phyloP scores from a whole-genome alignment of 495 filamentous ascomycete species.

The Podospora anserina region DNA sequence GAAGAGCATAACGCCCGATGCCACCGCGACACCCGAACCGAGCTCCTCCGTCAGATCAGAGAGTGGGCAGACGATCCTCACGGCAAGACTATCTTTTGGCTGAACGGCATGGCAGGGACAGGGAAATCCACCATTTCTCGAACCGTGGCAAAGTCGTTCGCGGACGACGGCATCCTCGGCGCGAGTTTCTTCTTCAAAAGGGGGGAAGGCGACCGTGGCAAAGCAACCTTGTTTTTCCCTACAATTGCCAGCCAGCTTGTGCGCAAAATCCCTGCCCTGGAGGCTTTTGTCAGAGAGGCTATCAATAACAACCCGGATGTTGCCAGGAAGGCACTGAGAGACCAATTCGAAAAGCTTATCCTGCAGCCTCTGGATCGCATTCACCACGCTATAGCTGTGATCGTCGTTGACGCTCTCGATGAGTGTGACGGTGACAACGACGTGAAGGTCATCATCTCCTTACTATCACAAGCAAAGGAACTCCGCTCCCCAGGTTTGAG shows the following conservation, averaged over 20 bases:
- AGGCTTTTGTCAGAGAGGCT: conserved; percentile 33
- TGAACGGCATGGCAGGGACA: too few species aligned
- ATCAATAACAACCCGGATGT: conserved; percentile 41
- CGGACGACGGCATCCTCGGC: too few species aligned
- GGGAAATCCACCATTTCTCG: too few species aligned
- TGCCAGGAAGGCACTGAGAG: conserved; percentile 33
- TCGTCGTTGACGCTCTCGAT: conserved; percentile 49
- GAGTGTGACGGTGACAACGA: conserved; percentile 48
- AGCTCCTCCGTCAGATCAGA: too few species aligned
- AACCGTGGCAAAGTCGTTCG: too few species aligned
- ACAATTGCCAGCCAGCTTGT: conserved; percentile 33
- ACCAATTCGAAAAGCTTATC: conserved; percentile 53
- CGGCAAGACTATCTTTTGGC: too few species aligned
- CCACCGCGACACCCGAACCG: too few species aligned
- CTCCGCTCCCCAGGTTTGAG: conserved; percentile 12
- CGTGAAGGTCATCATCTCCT: conserved; percentile 36
- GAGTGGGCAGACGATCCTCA: too few species aligned
- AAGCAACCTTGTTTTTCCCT: too few species aligned
- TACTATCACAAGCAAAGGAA: conserved; percentile 30
- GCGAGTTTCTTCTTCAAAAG: too few species aligned
- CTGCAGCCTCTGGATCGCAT: conserved; percentile 35
- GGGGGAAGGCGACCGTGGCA: too few species aligned
- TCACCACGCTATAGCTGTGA: conserved; percentile 30
- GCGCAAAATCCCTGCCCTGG: conserved; percentile 28
- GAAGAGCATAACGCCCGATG: too few species aligned